phyloP scores from a whole-genome alignment of 2,329 filamentous ascomycete genomes.

The Penicillium olsonii region DNA sequence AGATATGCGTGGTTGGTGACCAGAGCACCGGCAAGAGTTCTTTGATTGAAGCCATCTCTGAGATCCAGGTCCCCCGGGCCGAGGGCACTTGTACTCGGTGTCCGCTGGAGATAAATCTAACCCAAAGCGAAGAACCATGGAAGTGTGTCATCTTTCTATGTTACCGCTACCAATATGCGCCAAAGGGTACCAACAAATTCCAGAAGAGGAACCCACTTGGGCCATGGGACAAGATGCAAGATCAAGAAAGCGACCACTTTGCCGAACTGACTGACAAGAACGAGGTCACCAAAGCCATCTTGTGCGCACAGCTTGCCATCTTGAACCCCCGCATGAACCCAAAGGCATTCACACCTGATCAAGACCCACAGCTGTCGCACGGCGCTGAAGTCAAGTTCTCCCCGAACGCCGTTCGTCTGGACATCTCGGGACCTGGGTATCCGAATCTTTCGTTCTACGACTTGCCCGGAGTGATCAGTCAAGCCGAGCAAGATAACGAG shows the following conservation, averaged over 20 bases:
- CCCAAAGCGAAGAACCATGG: slow-evolving; percentile 58
- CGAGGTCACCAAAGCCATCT: slow-evolving; percentile 67
- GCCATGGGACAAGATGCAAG: slow-evolving; percentile 60
- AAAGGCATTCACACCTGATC: slow-evolving; percentile 56
- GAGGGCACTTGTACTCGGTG: slow-evolving; percentile 77
- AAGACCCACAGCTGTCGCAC: slow-evolving; percentile 37
- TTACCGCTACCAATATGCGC: slow-evolving; percentile 54
- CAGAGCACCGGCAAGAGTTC: slow-evolving; percentile 83
- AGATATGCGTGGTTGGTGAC: slow-evolving; percentile 80
- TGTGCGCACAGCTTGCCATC: slow-evolving; percentile 75
- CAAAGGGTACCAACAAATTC: slow-evolving; percentile 42
- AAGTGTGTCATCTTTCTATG: slow-evolving; percentile 68
- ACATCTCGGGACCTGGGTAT: slow-evolving; percentile 71
- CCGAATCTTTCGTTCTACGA: slow-evolving; percentile 82
- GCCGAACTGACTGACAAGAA: slow-evolving; percentile 61
- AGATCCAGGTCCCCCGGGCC: slow-evolving; percentile 70
- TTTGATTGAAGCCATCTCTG: slow-evolving; percentile 61
- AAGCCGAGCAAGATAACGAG: slow-evolving; percentile 64
- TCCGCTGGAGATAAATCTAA: slow-evolving; percentile 76
- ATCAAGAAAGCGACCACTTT: slow-evolving; percentile 58
- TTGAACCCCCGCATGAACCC: slow-evolving; percentile 65
- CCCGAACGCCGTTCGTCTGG: slow-evolving; percentile 75
- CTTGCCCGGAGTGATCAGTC: slow-evolving; percentile 78
- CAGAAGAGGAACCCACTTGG: slow-evolving; percentile 59
- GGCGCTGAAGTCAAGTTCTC: slow-evolving; percentile 66